These are phyloP conservation scores for Phytophthora cactorum DNA, from an alignment of 352 stramenopile genomes.

Conservation along the genomic window DNA sequence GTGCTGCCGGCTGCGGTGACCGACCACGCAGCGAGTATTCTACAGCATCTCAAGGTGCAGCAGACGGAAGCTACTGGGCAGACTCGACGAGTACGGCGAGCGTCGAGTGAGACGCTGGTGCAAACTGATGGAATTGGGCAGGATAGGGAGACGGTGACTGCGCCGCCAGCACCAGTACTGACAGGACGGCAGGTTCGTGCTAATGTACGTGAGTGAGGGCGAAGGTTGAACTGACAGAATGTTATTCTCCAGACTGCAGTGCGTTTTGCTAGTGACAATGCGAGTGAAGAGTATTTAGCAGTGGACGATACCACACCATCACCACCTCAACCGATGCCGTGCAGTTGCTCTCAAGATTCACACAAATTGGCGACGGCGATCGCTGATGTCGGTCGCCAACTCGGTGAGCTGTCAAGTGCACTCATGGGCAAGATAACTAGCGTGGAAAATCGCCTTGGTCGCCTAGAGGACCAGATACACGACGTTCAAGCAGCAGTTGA, in stretches of 20 bases:
- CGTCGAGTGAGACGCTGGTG: constrained; percentile 12
- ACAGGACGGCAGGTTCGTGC: neutral
- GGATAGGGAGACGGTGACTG: neutral
- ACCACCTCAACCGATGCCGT: neutral
- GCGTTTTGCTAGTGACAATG: constrained; percentile 3
- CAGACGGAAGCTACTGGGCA: neutral
- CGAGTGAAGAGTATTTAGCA: neutral
- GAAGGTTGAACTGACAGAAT: neutral
- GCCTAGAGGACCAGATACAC: constrained; percentile 42
- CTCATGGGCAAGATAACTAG: constrained; percentile 45
- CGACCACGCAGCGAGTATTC: constrained; percentile 41
- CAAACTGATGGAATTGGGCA: neutral
- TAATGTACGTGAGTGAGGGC: constrained; percentile 2
- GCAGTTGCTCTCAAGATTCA: constrained; percentile 14
- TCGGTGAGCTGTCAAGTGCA: constrained; percentile 37
- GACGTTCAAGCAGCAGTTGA: constrained; percentile 23
- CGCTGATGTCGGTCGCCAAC: constrained; percentile 38
- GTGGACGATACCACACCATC: constrained; percentile 5
- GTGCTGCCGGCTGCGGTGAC: constrained; percentile 30
- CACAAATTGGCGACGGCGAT: constrained; percentile 18
- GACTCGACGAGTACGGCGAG: constrained; percentile 4
- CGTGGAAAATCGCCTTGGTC: constrained; percentile 42
- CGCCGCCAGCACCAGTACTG: constrained; percentile 3
- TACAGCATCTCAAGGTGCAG: constrained; percentile 40
- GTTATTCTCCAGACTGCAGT: constrained; percentile 10